Conservation (phyloP, 2,329 filamentous ascomycete genomes). For the Phialemonium atrogriseum region DNA sequence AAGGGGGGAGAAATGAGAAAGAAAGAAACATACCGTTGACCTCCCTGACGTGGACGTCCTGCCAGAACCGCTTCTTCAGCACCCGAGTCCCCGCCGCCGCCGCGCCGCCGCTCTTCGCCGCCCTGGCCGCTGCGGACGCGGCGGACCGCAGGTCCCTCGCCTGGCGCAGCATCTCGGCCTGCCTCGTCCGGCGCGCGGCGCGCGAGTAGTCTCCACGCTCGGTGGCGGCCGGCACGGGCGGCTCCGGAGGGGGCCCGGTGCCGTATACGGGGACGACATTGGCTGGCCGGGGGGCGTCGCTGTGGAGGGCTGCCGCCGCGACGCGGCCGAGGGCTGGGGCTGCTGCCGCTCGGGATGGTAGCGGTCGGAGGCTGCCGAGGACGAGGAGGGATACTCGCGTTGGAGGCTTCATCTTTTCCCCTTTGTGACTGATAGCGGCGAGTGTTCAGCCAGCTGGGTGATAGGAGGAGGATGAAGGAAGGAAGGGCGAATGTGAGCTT, state of each 20-base stretch:
- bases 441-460: too few species aligned
- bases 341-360: constrained; percentile 6
- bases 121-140: constrained; percentile 14
- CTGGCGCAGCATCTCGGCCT: constrained; percentile 44
- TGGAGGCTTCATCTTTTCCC: constrained; percentile 29
- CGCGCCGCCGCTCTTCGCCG: constrained; percentile 5
- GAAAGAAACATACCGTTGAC: constrained; percentile 44
- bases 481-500: too few species aligned
- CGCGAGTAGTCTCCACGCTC: constrained; percentile 24
- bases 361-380: constrained; percentile 16
- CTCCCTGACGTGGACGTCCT: constrained; percentile 65
- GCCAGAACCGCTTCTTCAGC: constrained; percentile 77
- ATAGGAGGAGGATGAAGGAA: too few species aligned
- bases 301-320: constrained; percentile 21
- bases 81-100: constrained; percentile 23
- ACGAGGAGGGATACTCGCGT: constrained; percentile 27
- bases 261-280: constrained; percentile 18
- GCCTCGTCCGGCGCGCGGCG: constrained; percentile 41
- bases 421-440: too few species aligned
- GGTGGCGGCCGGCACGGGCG: constrained; percentile 36
- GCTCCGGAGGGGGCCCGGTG: constrained; percentile 45
- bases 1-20: background rate
- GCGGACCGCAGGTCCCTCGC: constrained; percentile 38
- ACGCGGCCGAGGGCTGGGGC: constrained; percentile 2
- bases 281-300: constrained; percentile 10